A percentile compares a stretch with the other conserved stretches of the same genome.
Conservation (phyloP, 176 grass and related monocot species). For the Aegilops tauschii region DNA sequence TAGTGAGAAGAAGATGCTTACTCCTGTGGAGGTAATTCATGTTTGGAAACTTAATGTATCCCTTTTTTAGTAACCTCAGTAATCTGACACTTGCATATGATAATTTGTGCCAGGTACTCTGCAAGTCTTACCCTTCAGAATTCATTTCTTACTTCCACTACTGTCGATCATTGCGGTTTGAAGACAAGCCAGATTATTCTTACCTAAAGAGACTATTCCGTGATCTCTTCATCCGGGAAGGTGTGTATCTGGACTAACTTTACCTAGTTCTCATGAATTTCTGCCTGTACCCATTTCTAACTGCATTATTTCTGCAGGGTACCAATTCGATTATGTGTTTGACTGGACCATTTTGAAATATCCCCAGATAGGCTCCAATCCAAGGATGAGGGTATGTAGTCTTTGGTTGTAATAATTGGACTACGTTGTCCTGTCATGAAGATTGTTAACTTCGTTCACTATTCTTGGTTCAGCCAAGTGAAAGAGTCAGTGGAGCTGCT, state of each 20-base stretch:
- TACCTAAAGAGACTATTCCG: conserved; percentile 70
- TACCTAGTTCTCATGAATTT: neutral
- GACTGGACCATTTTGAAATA: conserved; percentile 88
- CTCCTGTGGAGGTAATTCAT: conserved; percentile 65
- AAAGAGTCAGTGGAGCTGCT: conserved; percentile 43
- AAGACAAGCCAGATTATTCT: conserved; percentile 85
- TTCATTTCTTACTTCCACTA: conserved; percentile 84
- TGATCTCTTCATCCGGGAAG: conserved; percentile 75
- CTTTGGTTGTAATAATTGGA: neutral
- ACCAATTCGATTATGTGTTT: conserved; percentile 77
- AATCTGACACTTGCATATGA: conserved; percentile 1
- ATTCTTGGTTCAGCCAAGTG: conserved; percentile 37
- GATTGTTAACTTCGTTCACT: conserved; percentile 13
- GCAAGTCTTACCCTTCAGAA: conserved; percentile 77
- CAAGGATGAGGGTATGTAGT: conserved; percentile 45
- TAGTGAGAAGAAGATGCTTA: conserved; percentile 88
- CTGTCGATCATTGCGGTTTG: conserved; percentile 75
- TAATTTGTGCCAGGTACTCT: conserved; percentile 51
- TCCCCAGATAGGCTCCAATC: conserved; percentile 61
- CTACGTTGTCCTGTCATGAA: neutral
- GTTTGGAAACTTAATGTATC: neutral
- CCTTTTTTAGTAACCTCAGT: neutral
- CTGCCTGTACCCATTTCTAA: conserved; percentile 10
- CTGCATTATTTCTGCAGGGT: conserved; percentile 35
- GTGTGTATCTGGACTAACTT: conserved; percentile 17